Base-by-base conservation (phyloP, 2,329 filamentous ascomycete species). In the Hypoxylon sp. region DNA sequence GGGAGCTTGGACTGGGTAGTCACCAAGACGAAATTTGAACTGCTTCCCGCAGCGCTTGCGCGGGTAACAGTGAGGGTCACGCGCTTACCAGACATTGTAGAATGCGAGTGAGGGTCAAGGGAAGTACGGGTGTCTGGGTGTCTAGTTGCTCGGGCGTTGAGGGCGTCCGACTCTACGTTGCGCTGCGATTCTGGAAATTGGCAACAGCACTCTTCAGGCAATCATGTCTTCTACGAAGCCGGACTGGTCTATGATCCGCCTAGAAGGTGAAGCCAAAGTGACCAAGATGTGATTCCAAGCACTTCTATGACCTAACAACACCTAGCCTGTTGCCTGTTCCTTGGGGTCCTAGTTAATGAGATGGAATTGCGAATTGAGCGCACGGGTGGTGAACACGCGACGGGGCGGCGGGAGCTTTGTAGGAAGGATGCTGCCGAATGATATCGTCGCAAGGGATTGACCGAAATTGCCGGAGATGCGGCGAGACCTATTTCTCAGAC, bases 31-130 rank as follows among this genome's bases (percentile, higher is more conserved):
- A 56, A 24, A 29, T 48, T 47, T 29, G 50, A 47, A 44, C 55
- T 56, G 48, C 63, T 39, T 50, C 65, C 64, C 48, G 58, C 72
- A 62, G 61, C 65, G 42, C 46, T 66, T 29, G 42, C 39, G 47
- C 51, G 62, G 72, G 67, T 71, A 52, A 19, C 21, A 32, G 44
- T 31, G 42, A 46, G 62, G 72, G 68, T 71, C 52, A 39, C 21
- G 44, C 44, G 75, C 77, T 79, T 79, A 79, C 77, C 77, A 65
- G 77, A 77, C 77, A 79, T 79, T 59, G 64, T 74, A 73, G 64
- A 52, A 44, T 42, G 37, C n/a, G 37, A 7, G 24, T 2, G 44
- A 13, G n/a, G 19, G 44, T 27, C 11, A 47, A 42, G 17, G 24
- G 46, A 50, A 60, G 37, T 53, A 46, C 32, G 56, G 29, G 47